These are phyloP conservation scores for Mallotus repandus DNA, from an alignment of 441 rosid genomes.

Conservation along the genomic window DNA sequence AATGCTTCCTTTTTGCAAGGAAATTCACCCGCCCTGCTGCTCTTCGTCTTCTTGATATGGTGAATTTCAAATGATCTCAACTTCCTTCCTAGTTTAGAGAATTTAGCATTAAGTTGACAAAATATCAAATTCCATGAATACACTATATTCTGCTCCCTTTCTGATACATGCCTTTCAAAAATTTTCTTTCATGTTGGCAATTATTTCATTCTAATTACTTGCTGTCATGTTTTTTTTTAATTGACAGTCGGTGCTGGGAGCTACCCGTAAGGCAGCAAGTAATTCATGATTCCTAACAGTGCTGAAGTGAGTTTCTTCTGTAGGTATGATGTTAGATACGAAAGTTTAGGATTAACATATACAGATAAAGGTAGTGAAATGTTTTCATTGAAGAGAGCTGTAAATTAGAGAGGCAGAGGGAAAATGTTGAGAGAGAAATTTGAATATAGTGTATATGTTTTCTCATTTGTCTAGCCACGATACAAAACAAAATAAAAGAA, in stretches of 20 bases:
- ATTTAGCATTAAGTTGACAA: neutral
- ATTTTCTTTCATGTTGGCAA: neutral
- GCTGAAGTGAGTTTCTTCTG: slow-evolving; percentile 15
- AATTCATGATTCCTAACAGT: slow-evolving; percentile 21
- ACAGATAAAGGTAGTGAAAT: slow-evolving; percentile 15
- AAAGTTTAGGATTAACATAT: slow-evolving; percentile 25
- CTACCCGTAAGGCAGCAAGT: slow-evolving; percentile 23
- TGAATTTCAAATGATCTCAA: slow-evolving; percentile 27
- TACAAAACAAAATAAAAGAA: neutral
- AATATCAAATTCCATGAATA: neutral
- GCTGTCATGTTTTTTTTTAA: slow-evolving; percentile 10
- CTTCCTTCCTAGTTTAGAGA: neutral
- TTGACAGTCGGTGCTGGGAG: slow-evolving; percentile 48
- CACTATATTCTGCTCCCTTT: neutral
- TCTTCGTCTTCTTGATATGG: slow-evolving; percentile 69
- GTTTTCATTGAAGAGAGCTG: slow-evolving; percentile 20
- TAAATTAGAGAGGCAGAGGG: slow-evolving; percentile 19
- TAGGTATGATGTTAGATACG: slow-evolving; percentile 27
- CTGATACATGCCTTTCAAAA: neutral
- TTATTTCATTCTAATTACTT: neutral
- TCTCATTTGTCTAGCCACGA: neutral
- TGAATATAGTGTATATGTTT: neutral
- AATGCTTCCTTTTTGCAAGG: slow-evolving; percentile 91
- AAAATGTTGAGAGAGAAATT: neutral
- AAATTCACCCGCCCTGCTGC: slow-evolving; percentile 95